These are phyloP conservation scores for Fomitopsis pinicola DNA, from an alignment of 1,284 basidiomycete species.

Conservation along the genomic window DNA sequence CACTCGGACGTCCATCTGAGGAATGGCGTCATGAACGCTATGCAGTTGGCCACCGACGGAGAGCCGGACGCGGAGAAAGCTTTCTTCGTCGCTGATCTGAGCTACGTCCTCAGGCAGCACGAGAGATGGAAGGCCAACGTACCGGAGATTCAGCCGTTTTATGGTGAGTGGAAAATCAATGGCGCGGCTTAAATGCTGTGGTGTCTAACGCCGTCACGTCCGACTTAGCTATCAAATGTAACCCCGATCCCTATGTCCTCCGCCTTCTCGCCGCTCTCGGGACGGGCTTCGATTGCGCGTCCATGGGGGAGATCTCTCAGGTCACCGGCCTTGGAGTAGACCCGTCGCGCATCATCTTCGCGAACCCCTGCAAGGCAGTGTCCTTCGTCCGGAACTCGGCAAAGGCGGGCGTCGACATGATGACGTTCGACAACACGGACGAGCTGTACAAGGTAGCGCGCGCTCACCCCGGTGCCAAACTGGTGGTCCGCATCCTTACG, in stretches of 20 bases:
- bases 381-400: constrained; percentile 90
- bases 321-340: constrained; percentile 75
- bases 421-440: constrained; percentile 99
- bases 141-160: constrained; percentile 89
- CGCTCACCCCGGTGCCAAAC: constrained; percentile 78
- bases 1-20: constrained; percentile 70
- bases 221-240: constrained; percentile 88
- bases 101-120: constrained; percentile 85
- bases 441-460: constrained; percentile 95
- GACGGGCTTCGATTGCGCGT: constrained; percentile 97
- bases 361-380: constrained; percentile 97
- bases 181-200: constrained; percentile 12
- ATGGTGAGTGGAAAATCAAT: constrained; percentile 49
- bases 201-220: constrained; percentile 11
- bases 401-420: constrained; percentile 77
- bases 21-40: constrained; percentile 65
- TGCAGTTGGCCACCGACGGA: constrained; percentile 43
- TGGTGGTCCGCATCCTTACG: constrained; percentile 92
- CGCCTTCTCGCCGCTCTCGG: constrained; percentile 89
- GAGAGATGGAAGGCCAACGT: constrained; percentile 80
- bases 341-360: constrained; percentile 89
- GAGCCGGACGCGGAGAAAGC: constrained; percentile 84
- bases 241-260: constrained; percentile 93
- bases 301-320: constrained; percentile 87
- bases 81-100: constrained; percentile 95